These are phyloP conservation scores for Corchorus capsularis DNA, from an alignment of 345 rosid species.

Conservation along the genomic window DNA sequence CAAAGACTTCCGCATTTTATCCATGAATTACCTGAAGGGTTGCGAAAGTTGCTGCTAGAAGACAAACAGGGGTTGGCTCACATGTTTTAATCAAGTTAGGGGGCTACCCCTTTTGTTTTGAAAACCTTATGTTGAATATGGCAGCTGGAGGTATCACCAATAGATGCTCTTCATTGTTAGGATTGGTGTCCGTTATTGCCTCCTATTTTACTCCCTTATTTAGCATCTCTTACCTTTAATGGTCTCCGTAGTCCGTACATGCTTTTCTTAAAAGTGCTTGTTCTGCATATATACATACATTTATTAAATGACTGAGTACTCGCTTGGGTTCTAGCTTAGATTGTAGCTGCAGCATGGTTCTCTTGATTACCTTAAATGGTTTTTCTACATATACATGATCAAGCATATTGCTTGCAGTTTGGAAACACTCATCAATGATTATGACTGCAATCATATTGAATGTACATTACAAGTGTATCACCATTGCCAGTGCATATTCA, in stretches of 20 bases:
- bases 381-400: background rate
- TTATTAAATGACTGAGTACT: background rate
- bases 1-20: too few relatives aligned
- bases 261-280: background rate
- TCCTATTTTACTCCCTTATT: background rate
- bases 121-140: background rate
- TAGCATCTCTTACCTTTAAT: background rate
- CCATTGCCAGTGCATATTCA: background rate
- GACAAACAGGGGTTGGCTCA: too few relatives aligned
- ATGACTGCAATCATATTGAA: background rate
- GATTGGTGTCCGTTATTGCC: background rate
- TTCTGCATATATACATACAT: background rate
- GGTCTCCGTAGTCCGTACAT: background rate
- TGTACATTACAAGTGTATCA: background rate
- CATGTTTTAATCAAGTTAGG: too few relatives aligned
- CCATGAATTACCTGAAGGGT: too few relatives aligned
- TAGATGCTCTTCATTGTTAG: background rate
- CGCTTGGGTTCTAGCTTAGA: background rate
- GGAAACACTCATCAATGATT: background rate
- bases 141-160: background rate
- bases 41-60: too few relatives aligned
- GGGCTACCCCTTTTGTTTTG: too few relatives aligned
- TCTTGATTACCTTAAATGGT: background rate
- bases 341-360: background rate
- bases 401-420: background rate